Percentiles rank a stretch among this genome's conserved stretches.
phyloP scores from a whole-genome alignment of 768 basidiomycete species.

The Tubosaeta sp. region DNA sequence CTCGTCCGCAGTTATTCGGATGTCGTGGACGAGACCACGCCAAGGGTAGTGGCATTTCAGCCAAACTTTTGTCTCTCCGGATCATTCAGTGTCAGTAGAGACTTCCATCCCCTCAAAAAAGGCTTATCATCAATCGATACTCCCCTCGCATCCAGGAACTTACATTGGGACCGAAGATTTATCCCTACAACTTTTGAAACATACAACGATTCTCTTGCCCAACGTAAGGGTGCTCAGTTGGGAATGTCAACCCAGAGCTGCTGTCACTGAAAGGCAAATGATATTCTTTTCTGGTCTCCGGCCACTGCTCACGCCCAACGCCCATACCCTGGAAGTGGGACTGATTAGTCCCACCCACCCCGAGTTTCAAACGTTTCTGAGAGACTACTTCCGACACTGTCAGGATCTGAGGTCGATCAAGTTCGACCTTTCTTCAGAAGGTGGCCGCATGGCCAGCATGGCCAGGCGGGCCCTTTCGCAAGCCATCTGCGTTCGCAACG shows the following conservation, averaged over 20 bases:
- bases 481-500: not conserved
- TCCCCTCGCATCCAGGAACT: not conserved
- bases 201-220: not conserved
- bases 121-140: not conserved
- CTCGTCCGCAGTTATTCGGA: not conserved
- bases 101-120: not conserved
- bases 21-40: not conserved
- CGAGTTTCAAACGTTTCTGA: not conserved
- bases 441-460: not conserved
- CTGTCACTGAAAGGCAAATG: no score
- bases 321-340: not conserved
- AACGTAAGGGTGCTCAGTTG: slow-evolving; percentile 1
- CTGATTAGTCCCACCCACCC: not conserved
- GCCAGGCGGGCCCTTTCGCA: not conserved
- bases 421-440: not conserved
- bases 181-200: not conserved
- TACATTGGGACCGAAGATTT: not conserved
- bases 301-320: not conserved
- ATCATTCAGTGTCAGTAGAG: not conserved
- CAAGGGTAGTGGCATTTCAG: not conserved
- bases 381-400: not conserved
- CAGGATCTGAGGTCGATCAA: slow-evolving; percentile 2
- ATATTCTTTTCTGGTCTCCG: not conserved
- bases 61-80: not conserved
- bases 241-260: not conserved